phyloP scores from a whole-genome alignment of 2,329 filamentous ascomycete species.

The Epicoccum sorghinum region DNA sequence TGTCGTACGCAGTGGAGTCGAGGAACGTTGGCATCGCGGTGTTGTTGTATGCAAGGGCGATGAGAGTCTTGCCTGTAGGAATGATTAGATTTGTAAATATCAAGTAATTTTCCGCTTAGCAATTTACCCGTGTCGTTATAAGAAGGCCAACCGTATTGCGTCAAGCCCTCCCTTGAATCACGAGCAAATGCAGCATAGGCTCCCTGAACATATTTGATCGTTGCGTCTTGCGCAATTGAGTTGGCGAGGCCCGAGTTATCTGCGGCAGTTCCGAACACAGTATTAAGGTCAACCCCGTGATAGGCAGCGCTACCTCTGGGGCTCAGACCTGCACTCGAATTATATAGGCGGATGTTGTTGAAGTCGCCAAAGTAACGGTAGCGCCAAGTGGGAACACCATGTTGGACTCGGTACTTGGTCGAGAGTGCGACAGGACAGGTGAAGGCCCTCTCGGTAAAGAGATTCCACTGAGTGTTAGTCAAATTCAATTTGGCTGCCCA shows the following conservation, averaged over 20 bases:
- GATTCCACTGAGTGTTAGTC: slow-evolving; percentile 31
- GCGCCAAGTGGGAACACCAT: slow-evolving; percentile 43
- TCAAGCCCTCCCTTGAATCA: slow-evolving; percentile 38
- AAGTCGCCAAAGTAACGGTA: slow-evolving; percentile 48
- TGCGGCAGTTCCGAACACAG: slow-evolving; percentile 43
- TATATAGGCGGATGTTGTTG: slow-evolving; percentile 43
- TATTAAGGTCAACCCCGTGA: slow-evolving; percentile 44
- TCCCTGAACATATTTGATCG: slow-evolving; percentile 42
- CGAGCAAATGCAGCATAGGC: slow-evolving; percentile 44
- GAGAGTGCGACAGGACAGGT: slow-evolving; percentile 30
- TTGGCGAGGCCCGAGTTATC: slow-evolving; percentile 32
- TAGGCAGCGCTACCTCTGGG: slow-evolving; percentile 44
- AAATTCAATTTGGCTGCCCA: slow-evolving; percentile 29
- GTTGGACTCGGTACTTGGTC: slow-evolving; percentile 27
- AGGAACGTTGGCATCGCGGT: slow-evolving; percentile 24
- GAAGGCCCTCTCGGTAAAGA: slow-evolving; percentile 32
- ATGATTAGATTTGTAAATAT: not conserved
- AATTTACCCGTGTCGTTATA: slow-evolving; percentile 24
- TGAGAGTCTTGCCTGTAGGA: slow-evolving; percentile 21
- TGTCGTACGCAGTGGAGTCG: slow-evolving; percentile 27
- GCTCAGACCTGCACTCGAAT: slow-evolving; percentile 30
- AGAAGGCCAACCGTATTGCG: slow-evolving; percentile 42
- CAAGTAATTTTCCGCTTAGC: not conserved
- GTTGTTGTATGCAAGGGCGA: slow-evolving; percentile 31
- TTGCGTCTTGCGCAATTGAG: slow-evolving; percentile 32